A percentile compares a stretch with the other conserved stretches of the same genome.
These are phyloP conservation scores for Phaseolus coccineus DNA, from an alignment of 331 rosid genomes.

Conservation along the genomic window DNA sequence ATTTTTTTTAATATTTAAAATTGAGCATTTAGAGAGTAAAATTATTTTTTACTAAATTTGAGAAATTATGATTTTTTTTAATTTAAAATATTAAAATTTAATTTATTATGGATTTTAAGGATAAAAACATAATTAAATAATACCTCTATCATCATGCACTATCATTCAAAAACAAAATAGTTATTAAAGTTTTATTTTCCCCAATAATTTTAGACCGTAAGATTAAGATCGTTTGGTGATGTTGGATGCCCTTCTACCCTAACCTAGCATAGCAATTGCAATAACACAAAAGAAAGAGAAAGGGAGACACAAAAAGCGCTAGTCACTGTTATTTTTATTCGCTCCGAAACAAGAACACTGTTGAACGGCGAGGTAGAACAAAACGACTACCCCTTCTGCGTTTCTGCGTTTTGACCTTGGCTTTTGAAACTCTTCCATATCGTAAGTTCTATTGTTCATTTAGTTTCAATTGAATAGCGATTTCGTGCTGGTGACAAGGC, in stretches of 20 bases:
- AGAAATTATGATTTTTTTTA: no score
- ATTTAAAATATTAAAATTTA: no score
- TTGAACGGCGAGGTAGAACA: neutral
- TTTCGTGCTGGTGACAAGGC: neutral
- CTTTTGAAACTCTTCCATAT: slow-evolving; percentile 19
- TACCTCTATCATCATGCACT: no score
- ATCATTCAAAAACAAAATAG: no score
- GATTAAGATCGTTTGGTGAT: neutral
- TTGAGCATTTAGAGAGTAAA: no score
- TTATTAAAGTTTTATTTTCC: neutral
- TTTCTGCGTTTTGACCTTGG: neutral
- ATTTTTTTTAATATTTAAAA: no score
- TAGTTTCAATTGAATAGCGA: neutral
- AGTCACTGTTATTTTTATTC: no score
- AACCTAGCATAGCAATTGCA: neutral
- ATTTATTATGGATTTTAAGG: no score
- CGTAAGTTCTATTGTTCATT: neutral
- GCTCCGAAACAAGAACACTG: neutral
- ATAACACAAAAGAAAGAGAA: neutral
- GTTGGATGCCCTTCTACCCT: no score
- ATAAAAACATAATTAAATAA: no score
- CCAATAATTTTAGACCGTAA: neutral
- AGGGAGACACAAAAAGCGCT: no score
- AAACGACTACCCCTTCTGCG: slow-evolving; percentile 6
- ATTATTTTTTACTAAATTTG: no score